phyloP scores from a whole-genome alignment of 352 stramenopile species.

The Plasmopara halstedii region DNA sequence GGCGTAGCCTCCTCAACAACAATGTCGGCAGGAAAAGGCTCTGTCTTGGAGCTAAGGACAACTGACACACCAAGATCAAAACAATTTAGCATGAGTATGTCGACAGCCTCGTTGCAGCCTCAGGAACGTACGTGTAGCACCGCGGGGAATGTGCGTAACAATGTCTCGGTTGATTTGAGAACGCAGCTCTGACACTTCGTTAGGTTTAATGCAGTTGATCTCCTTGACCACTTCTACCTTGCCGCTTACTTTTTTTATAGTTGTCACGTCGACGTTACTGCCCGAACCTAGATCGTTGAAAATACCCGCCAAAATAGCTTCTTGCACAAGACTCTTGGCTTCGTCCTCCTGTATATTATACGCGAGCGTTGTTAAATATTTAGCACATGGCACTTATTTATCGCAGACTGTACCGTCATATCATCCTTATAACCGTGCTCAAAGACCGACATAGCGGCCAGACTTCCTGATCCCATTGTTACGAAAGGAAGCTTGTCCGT shows the following conservation, averaged over 20 bases:
- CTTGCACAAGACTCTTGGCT: constrained; percentile 93
- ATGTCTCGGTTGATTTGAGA: constrained; percentile 80
- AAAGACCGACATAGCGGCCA: constrained; percentile 98
- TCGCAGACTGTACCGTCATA: constrained; percentile 59
- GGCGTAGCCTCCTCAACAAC: constrained; percentile 66
- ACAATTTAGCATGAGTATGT: neutral
- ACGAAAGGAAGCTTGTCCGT: constrained; percentile 97
- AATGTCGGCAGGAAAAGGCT: constrained; percentile 50
- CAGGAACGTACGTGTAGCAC: constrained; percentile 60
- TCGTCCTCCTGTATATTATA: constrained; percentile 76
- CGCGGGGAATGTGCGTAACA: constrained; percentile 73
- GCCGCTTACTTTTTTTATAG: constrained; percentile 89
- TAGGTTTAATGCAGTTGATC: constrained; percentile 91
- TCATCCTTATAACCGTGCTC: constrained; percentile 93
- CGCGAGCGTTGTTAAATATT: neutral
- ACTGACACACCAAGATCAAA: constrained; percentile 20
- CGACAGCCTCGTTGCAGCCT: neutral
- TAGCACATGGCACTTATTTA: neutral
- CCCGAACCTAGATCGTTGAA: constrained; percentile 98
- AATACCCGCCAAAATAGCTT: constrained; percentile 94
- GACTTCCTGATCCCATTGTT: constrained; percentile 96
- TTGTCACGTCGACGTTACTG: constrained; percentile 94
- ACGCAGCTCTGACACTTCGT: constrained; percentile 86
- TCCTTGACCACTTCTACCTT: constrained; percentile 82
- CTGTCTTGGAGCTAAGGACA: constrained; percentile 66